A percentile compares a stretch with the other conserved stretches of the same genome.
Evolutionary conservation across 495 filamentous ascomycete species (phyloP).

Genomic region (Trichoderma asperelloides): DNA sequence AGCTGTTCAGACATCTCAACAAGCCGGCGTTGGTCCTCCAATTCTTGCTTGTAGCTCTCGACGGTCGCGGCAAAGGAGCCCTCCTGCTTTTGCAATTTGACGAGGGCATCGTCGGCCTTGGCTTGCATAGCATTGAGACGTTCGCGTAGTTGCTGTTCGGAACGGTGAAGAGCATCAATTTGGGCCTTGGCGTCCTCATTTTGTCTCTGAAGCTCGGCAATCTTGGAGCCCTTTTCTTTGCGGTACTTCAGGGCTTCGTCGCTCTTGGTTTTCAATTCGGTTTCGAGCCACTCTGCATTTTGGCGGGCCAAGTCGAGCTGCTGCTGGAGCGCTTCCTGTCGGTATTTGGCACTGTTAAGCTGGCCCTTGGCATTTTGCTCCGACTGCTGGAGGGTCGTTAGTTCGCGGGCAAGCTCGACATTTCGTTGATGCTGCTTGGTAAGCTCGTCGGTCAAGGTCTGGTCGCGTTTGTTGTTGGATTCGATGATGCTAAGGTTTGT

Average conservation of each 20-base stretch:
- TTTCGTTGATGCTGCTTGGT: constrained; percentile 80
- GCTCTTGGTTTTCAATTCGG: constrained; percentile 79
- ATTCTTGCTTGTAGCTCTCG: constrained; percentile 73
- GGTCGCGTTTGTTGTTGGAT: constrained; percentile 78
- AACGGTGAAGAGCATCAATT: constrained; percentile 67
- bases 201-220: constrained; percentile 76
- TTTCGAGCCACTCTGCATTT: constrained; percentile 87
- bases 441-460: constrained; percentile 76
- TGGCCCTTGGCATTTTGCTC: constrained; percentile 72
- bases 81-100: constrained; percentile 72
- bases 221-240: constrained; percentile 84
- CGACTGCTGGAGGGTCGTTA: constrained; percentile 69
- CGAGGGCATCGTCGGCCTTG: constrained; percentile 75
- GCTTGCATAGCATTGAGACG: constrained; percentile 75
- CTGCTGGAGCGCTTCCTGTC: constrained; percentile 78
- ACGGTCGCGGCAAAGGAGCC: constrained; percentile 70
- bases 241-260: constrained; percentile 81
- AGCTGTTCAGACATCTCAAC: constrained; percentile 79
- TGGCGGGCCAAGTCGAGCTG: constrained; percentile 78
- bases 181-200: constrained; percentile 74
- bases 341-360: constrained; percentile 68
- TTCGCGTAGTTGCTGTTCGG: constrained; percentile 68
- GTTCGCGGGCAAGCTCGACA: constrained; percentile 68
- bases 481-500: constrained; percentile 83
- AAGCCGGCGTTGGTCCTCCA: constrained; percentile 69